Evolutionary conservation across 352 stramenopile genomes (phyloP).

Genomic region (Pseudoperonospora humuli): DNA sequence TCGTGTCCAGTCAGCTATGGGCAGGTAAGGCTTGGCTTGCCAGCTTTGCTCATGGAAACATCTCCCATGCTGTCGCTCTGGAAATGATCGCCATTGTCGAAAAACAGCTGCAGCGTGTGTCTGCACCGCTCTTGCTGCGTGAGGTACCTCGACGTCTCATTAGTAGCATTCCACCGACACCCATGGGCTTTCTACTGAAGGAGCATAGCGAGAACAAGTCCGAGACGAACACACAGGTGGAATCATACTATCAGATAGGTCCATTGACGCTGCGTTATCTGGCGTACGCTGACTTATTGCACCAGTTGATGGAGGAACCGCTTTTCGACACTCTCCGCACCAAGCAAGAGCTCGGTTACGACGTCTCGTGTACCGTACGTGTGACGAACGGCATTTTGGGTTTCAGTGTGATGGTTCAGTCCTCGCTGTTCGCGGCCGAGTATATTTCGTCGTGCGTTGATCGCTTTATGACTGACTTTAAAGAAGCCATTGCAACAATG

Average conservation of each 20-base stretch:
- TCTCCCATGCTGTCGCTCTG: slow-evolving; percentile 25
- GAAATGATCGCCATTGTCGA: slow-evolving; percentile 41
- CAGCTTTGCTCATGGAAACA: slow-evolving; percentile 71
- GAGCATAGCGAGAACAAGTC: slow-evolving; percentile 59
- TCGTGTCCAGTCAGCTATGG: slow-evolving; percentile 43
- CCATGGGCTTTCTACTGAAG: slow-evolving; percentile 42
- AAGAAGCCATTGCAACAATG: slow-evolving; percentile 65
- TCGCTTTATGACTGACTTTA: slow-evolving; percentile 72
- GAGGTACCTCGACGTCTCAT: slow-evolving; percentile 48
- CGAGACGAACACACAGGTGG: slow-evolving; percentile 79
- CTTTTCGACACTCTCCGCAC: slow-evolving; percentile 84
- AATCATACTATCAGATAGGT: slow-evolving; percentile 85
- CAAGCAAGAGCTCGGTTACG: slow-evolving; percentile 86
- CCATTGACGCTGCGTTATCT: slow-evolving; percentile 48
- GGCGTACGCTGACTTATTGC: slow-evolving; percentile 74
- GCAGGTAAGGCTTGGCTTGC: slow-evolving; percentile 34
- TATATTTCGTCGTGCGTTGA: slow-evolving; percentile 66
- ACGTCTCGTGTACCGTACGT: slow-evolving; percentile 81
- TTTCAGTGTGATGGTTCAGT: slow-evolving; percentile 78
- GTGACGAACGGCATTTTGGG: slow-evolving; percentile 77
- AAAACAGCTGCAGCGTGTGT: slow-evolving; percentile 29
- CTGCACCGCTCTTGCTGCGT: slow-evolving; percentile 15
- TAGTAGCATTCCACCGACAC: slow-evolving; percentile 37
- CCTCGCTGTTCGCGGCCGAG: slow-evolving; percentile 56
- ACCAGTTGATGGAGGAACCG: slow-evolving; percentile 86